Conservation (phyloP, 331 rosid genomes). For the Arachis monticola region DNA sequence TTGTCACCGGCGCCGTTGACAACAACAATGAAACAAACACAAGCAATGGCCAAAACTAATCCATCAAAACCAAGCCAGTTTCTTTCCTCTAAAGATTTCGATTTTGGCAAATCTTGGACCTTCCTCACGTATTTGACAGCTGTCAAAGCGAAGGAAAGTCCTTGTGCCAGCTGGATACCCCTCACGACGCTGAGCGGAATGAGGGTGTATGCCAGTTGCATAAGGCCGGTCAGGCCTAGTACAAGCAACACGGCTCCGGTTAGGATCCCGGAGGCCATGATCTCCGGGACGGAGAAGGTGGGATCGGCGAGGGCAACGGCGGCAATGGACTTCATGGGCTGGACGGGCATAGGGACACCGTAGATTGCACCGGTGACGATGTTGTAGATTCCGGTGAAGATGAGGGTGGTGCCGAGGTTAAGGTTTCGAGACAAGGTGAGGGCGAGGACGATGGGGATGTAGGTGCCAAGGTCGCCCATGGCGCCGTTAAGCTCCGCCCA, state of each 20-base stretch:
- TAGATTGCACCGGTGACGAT: slow-evolving; percentile 76
- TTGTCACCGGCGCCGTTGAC: slow-evolving; percentile 76
- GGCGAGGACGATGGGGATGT: slow-evolving; percentile 78
- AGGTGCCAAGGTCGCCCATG: slow-evolving; percentile 90
- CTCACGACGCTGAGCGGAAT: slow-evolving; percentile 74
- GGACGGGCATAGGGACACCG: slow-evolving; percentile 98
- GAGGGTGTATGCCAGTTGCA: slow-evolving; percentile 64
- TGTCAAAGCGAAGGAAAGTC: slow-evolving; percentile 75
- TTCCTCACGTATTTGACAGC: slow-evolving; percentile 72
- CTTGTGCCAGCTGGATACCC: slow-evolving; percentile 87
- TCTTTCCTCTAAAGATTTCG: slow-evolving; percentile 54
- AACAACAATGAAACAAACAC: slow-evolving; percentile 60
- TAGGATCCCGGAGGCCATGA: slow-evolving; percentile 86
- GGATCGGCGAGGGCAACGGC: slow-evolving; percentile 68
- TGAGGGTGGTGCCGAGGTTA: slow-evolving; percentile 80
- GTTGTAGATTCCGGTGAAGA: slow-evolving; percentile 82
- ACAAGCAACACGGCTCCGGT: slow-evolving; percentile 63
- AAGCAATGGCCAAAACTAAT: slow-evolving; percentile 60
- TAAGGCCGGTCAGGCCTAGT: slow-evolving; percentile 73
- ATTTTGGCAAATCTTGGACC: slow-evolving; percentile 61
- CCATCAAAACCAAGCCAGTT: slow-evolving; percentile 83
- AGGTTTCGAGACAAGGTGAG: slow-evolving; percentile 69
- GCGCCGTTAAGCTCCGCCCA: slow-evolving; percentile 87
- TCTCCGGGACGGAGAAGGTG: slow-evolving; percentile 65
- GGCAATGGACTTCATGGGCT: slow-evolving; percentile 90